phyloP scores from a whole-genome alignment of 352 stramenopile genomes.

The Phytophthora citrophthora region DNA sequence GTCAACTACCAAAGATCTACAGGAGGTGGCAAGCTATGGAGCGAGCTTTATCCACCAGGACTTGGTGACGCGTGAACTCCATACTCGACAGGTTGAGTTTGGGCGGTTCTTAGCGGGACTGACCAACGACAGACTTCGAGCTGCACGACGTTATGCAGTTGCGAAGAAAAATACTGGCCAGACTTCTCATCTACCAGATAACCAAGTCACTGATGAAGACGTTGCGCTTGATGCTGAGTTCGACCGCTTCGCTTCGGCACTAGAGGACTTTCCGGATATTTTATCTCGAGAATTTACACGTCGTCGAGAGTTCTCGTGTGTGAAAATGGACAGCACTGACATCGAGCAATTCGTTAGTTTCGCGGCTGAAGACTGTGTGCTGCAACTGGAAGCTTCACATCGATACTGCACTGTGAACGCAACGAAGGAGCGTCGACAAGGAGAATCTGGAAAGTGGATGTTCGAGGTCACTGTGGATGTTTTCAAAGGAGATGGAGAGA shows the following conservation, averaged over 20 bases:
- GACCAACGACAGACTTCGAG: slow-evolving; percentile 65
- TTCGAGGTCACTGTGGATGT: slow-evolving; percentile 72
- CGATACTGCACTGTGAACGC: slow-evolving; percentile 75
- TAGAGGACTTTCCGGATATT: slow-evolving; percentile 64
- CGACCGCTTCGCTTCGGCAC: slow-evolving; percentile 37
- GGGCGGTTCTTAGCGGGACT: slow-evolving; percentile 55
- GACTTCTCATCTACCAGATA: not conserved
- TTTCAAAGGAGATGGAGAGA: slow-evolving; percentile 71
- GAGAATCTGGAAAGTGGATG: slow-evolving; percentile 82
- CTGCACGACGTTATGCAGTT: slow-evolving; percentile 34
- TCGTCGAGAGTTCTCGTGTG: slow-evolving; percentile 68
- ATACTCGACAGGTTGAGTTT: slow-evolving; percentile 67
- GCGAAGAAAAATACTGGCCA: slow-evolving; percentile 3
- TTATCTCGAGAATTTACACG: slow-evolving; percentile 67
- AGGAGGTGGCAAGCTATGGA: slow-evolving; percentile 52
- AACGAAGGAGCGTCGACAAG: slow-evolving; percentile 73
- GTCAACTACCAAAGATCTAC: slow-evolving; percentile 53
- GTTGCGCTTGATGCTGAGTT: slow-evolving; percentile 41
- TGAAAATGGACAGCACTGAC: slow-evolving; percentile 71
- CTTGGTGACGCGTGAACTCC: slow-evolving; percentile 62
- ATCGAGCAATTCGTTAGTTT: slow-evolving; percentile 73
- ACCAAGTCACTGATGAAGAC: slow-evolving; percentile 6
- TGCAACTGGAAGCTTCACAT: slow-evolving; percentile 71
- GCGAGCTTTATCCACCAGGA: slow-evolving; percentile 65
- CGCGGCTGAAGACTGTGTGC: slow-evolving; percentile 73